Conservation (phyloP, 306 rosid genomes). For the Prunus mume region DNA sequence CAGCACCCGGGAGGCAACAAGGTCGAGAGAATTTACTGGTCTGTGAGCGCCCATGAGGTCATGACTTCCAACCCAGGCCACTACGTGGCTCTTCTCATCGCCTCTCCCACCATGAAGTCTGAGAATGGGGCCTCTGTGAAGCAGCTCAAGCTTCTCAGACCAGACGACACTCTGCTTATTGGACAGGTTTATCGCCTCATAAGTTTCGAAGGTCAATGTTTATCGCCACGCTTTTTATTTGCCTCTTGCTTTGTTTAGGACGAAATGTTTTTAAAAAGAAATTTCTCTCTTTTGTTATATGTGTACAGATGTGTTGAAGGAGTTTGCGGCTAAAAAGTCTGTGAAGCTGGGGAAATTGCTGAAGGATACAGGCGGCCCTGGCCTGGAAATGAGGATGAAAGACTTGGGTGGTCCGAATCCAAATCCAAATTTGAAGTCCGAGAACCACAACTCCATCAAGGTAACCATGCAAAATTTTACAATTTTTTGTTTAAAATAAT, state of each 20-base stretch:
- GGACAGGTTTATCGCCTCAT: conserved; percentile 89
- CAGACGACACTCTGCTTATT: conserved; percentile 72
- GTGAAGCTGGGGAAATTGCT: conserved; percentile 73
- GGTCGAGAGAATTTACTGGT: conserved; percentile 76
- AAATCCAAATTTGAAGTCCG: conserved; percentile 27
- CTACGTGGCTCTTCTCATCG: conserved; percentile 65
- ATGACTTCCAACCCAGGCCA: conserved; percentile 83
- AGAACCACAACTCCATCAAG: conserved; percentile 22
- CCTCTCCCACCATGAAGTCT: conserved; percentile 45
- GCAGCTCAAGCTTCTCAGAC: conserved; percentile 91
- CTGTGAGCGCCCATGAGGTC: conserved; percentile 67
- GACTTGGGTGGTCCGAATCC: conserved; percentile 34
- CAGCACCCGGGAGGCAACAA: conserved; percentile 67
- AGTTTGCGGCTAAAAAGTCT: conserved; percentile 81
- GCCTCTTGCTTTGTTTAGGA: background rate
- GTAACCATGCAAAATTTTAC: conserved; percentile 12
- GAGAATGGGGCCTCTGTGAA: conserved; percentile 53
- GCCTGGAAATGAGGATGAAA: conserved; percentile 42
- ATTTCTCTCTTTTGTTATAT: background rate
- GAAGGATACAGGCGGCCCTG: conserved; percentile 49
- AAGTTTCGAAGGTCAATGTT: conserved; percentile 64
- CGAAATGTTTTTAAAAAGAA: background rate
- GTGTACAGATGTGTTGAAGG: conserved; percentile 75
- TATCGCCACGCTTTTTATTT: background rate
- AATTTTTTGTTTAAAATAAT: too few relatives aligned